Base-by-base conservation (phyloP, 805 yeast genomes). In the Candida tammaniensis region DNA sequence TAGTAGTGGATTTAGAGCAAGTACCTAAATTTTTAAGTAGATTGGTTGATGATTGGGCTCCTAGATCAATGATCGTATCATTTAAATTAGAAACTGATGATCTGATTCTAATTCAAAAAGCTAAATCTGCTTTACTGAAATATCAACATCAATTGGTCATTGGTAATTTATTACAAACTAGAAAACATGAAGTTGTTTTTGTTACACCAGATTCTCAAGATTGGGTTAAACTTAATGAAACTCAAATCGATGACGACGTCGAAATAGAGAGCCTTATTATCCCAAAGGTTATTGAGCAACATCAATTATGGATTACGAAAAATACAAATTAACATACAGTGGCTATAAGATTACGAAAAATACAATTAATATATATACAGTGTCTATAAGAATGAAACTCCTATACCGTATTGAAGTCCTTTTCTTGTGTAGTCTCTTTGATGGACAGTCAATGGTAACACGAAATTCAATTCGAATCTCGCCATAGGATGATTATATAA, bases 101-200 rank as follows among this genome's bases (percentile, higher is more conserved):
- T 36, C 47, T 65, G 7, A 76, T 93, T 16, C 64, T 93, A 43
- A 70, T 88, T 30, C 67, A 72, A 38, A 93, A 93, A 61, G 85
- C 96, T 8, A 66, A 68, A 32, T 78, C 74, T 38, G 97, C 98
- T 0, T 70, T 93, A 39, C 76, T 76, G 17, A 71, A 96, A 39
- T 93, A 93, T 58, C 83, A 79, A 42, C 98, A 93, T 59, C 97
- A 91, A 58, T 64, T 93, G 35, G 98, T 93, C 9, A 88, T 93
- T 55, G 98, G 98, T 3, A 93, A 93, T 52, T 62, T 93, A 44
- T 64, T 93, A 43, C 96, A 89, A 53, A 82, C 94, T 0, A 77
- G 98, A 52, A 91, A 88, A 58, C 66, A 68, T 36, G 89, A 88
- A 54, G 96, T 93, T 24, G 88, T 86, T 2, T 86, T 93, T 55